Base-by-base conservation (phyloP, 2,329 filamentous ascomycete species). In the Pseudopithomyces maydicus region DNA sequence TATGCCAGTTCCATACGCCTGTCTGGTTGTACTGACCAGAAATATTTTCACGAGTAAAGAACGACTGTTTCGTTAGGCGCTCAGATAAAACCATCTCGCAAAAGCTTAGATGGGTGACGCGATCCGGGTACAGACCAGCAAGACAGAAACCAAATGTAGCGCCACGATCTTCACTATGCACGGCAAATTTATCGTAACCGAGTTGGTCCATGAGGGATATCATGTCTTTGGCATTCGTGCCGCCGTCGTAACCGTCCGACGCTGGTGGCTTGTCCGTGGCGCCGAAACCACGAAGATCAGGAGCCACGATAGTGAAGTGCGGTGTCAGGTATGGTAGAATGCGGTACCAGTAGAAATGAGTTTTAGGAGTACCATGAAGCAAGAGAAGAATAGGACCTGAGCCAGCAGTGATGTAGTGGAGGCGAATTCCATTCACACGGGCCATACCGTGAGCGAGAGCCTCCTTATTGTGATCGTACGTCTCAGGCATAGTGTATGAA, bases 251-350 rank as follows among this genome's bases (percentile, higher is more conserved):
- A 42, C 75, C 73, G 3, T 72, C 73, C 32, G 54, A 62, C 3
- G 72, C 69, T 0, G 74, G 75, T 0, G 74, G 74, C 52, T 77
- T 77, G 63, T 77, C 74, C 1, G 73, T 75, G n/a, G 74, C 74
- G 22, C 75, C 75, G 43, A 77, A 77, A 0, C 74, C 74, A 15
- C 75, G 66, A 0, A 77, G 62, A 54, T 77, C 74, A 1, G 74
- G 74, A 0, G 74, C 76, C 1, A 77, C 67, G 43, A 77, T 53
- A 0, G 69, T 75, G 60, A 77, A 77, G 57, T 76, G 63, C 26
- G 65, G 60, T 10, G 69, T 75, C 1, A 78, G 64, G 1, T 72
- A 62, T 1, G 74, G 73, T 15, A 73, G 59, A 33, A 77, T 60
- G 1, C 67, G 69, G 61, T 76, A 77, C 72, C 72, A 77, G 65